Conservation (phyloP, 2,329 filamentous ascomycete species). For the Xylaria hypoxylon region DNA sequence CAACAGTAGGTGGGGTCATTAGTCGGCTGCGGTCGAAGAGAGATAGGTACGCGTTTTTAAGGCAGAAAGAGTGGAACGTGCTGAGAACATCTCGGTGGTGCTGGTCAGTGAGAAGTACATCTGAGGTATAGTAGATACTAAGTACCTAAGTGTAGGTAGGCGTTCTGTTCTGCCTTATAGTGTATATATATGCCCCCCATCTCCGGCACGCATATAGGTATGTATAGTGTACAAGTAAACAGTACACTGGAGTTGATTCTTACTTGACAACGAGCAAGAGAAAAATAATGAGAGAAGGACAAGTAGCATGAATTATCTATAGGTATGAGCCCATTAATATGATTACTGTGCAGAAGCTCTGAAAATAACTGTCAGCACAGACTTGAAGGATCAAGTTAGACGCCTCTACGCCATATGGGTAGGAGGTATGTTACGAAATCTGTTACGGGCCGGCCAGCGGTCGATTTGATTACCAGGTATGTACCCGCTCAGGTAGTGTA, state of each 20-base stretch:
- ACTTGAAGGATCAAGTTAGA: slow-evolving; percentile 28
- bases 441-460: slow-evolving; percentile 20
- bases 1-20: not conserved
- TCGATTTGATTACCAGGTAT: slow-evolving; percentile 12
- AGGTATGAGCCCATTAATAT: slow-evolving; percentile 22
- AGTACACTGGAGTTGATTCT: not conserved
- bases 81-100: slow-evolving; percentile 29
- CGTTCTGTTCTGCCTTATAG: slow-evolving; percentile 2
- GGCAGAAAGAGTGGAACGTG: no score
- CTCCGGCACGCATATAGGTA: slow-evolving; percentile 5
- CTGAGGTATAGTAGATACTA: no score
- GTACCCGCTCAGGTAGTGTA: not conserved
- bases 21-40: not conserved
- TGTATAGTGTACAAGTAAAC: no score
- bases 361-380: slow-evolving; percentile 31
- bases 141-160: no score
- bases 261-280: not conserved
- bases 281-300: slow-evolving; percentile 1
- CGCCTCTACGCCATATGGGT: not conserved
- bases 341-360: slow-evolving; percentile 35
- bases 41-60: no score
- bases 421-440: not conserved
- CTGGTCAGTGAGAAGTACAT: slow-evolving; percentile 16
- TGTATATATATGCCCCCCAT: slow-evolving; percentile 8
- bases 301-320: slow-evolving; percentile 22